Percentiles rank a stretch among this genome's conserved stretches.
phyloP scores from a whole-genome alignment of 106 monocot genomes.

The Phalaenopsis aphrodite region DNA sequence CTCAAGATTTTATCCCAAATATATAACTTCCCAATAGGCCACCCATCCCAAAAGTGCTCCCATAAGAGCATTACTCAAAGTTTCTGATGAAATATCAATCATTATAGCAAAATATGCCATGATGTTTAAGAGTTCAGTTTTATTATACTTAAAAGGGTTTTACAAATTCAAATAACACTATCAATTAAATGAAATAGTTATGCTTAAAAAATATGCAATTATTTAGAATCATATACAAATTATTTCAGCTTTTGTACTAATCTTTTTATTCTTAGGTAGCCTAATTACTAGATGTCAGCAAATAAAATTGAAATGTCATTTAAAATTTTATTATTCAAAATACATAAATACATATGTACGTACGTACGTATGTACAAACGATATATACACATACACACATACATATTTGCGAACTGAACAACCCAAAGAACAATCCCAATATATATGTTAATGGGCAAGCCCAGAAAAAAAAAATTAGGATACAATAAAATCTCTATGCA shows the following conservation, averaged over 20 bases:
- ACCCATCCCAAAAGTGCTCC: too few relatives aligned
- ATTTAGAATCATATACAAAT: not conserved
- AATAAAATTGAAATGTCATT: not conserved
- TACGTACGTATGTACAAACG: too few relatives aligned
- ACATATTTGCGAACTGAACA: not conserved
- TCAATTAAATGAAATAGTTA: not conserved
- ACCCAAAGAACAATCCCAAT: not conserved
- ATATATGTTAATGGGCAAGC: not conserved
- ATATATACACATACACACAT: too few relatives aligned
- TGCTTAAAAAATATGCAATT: not conserved
- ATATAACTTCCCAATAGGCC: too few relatives aligned
- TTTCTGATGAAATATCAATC: too few relatives aligned
- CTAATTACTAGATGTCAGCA: not conserved
- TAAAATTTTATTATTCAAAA: constrained; percentile 1
- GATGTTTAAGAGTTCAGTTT: too few relatives aligned
- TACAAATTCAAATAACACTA: not conserved
- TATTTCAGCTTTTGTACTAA: not conserved
- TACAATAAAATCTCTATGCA: not conserved
- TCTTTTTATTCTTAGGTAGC: not conserved
- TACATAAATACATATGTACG: not conserved
- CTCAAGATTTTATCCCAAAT: too few relatives aligned
- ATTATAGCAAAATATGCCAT: too few relatives aligned
- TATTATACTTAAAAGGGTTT: too few relatives aligned
- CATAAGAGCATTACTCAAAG: too few relatives aligned
- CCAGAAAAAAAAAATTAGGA: not conserved